Evolutionary conservation across 345 rosid genomes (phyloP).

Genomic region (Bruguiera parviflora): DNA sequence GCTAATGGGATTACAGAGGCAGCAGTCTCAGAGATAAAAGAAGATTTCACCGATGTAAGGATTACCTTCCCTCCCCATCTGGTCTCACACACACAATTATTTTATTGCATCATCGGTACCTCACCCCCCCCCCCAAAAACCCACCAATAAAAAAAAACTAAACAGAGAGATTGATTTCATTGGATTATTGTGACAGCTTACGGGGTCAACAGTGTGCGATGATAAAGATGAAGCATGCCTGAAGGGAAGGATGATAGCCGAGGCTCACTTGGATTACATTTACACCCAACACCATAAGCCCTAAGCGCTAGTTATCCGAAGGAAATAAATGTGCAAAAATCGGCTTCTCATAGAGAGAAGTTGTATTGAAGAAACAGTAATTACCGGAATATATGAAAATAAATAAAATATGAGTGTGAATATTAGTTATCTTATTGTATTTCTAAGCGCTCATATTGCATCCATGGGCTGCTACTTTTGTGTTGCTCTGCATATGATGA

Average conservation of each 20-base stretch:
- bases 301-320: constrained; percentile 2
- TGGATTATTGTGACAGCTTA: constrained; percentile 32
- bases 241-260: constrained; percentile 62
- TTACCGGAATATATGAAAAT: neutral
- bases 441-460: no score
- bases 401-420: no score
- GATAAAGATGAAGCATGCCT: constrained; percentile 55
- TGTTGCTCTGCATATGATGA: no score
- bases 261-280: constrained; percentile 80
- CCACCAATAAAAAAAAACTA: no score
- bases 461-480: no score
- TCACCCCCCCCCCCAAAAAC: no score
- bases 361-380: neutral
- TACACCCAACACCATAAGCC: constrained; percentile 69
- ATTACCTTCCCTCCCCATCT: no score
- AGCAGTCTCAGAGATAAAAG: constrained; percentile 1
- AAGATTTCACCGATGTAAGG: constrained; percentile 5
- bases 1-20: neutral
- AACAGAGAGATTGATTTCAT: no score
- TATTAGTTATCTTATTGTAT: no score
- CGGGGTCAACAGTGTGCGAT: constrained; percentile 48
- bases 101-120: no score
- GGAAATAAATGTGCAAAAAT: neutral
- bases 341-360: neutral
- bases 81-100: no score